Evolutionary conservation across 2,329 filamentous ascomycete species (phyloP), one percentile per base, ranked within the genome.

Genomic region (Magnaporthiopsis incrustans): DNA sequence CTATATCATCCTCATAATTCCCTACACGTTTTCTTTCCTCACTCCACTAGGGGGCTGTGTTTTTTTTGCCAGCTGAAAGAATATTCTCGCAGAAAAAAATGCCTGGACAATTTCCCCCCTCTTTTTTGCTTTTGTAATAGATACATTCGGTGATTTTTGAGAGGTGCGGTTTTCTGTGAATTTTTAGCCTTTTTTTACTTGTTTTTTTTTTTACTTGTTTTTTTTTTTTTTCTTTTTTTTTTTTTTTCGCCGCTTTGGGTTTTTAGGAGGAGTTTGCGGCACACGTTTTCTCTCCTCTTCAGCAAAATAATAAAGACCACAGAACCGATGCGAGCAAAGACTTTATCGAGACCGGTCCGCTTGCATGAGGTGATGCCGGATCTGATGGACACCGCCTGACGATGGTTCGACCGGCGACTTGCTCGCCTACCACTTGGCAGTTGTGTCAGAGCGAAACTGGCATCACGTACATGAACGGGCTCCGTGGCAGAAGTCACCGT

Each of bases 131-230:
- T 14, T 50, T 50, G 44, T 50, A 50, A 50, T 50, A 38, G 35
- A 53, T 25, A 25, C 18, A 53, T 10, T 53, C 60, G 59, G 63
- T 64, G 60, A 50, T 62, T 30, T 64, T 30, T 53, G 22, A 50
- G 15, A 53, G n/a, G 44, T 25, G 44, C 18, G 44, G 53, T 60
- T 65, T 64, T 64, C 57, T 35, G 60, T 35, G 30, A 6, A 30
- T 35, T 35, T 58, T 61, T 63, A 30, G 30, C 30, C 58, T 66
- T 15, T 64, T 30, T 5, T 30, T 35, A 33, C 59, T 62, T 65
- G 61, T 35, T 35, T 56, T 61, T 61, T 60, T 66, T 15, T 63
- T 65, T 59, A n/a, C 3, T 57, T 57, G n/a, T n/a, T 35, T 35
- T 35, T 56, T 61, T 61, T 60, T 66, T 15, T 63, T 65, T 59